Conservation (phyloP, 306 rosid genomes). For the Prunus dulcis region DNA sequence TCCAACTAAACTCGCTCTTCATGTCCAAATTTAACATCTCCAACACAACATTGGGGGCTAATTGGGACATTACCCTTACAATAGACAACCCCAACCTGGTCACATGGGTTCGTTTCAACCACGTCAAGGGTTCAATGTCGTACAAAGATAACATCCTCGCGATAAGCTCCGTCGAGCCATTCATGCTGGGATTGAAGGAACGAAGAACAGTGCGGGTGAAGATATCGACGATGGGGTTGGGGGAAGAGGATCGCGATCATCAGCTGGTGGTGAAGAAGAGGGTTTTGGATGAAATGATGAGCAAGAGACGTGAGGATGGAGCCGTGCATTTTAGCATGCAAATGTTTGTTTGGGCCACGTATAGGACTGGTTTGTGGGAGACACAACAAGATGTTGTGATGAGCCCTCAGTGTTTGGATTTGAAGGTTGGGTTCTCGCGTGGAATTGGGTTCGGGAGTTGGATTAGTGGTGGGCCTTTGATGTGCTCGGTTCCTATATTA, state of each 20-base stretch:
- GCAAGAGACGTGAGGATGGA: background rate
- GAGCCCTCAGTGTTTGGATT: background rate
- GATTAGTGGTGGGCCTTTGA: background rate
- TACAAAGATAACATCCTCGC: background rate
- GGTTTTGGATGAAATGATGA: background rate
- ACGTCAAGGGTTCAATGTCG: background rate
- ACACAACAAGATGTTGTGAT: background rate
- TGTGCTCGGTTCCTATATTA: background rate
- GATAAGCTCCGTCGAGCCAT: background rate
- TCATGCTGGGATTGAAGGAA: background rate
- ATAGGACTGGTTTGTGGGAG: background rate
- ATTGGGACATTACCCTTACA: background rate
- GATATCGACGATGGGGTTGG: background rate
- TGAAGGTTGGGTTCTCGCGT: background rate
- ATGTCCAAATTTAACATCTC: background rate
- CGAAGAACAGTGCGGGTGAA: background rate
- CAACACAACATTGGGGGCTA: background rate
- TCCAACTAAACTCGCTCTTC: background rate
- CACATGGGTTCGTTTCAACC: background rate
- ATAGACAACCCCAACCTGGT: conserved; percentile 5
- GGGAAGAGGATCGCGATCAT: background rate
- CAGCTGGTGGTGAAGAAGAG: background rate
- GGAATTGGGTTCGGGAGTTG: background rate
- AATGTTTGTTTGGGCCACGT: conserved; percentile 1
- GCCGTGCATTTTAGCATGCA: background rate